Evolutionary conservation across 169 alveolate genomes (phyloP).

Genomic region (Cryptosporidium bovis): DNA sequence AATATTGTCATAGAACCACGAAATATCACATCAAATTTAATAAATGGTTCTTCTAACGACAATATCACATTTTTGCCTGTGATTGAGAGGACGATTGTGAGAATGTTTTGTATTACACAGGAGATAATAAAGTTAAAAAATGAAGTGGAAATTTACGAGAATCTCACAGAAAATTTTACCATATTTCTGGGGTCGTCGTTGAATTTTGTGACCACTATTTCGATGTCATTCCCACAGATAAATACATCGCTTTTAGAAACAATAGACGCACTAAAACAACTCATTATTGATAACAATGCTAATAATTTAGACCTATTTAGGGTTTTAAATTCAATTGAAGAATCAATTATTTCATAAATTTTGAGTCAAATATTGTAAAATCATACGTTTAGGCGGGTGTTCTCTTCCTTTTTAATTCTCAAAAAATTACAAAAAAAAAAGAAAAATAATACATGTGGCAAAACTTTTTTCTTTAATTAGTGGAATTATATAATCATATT

Average conservation of each 20-base stretch:
- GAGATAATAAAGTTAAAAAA: constrained; percentile 38
- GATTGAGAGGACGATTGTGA: constrained; percentile 54
- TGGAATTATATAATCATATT: background rate
- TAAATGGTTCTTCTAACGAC: background rate
- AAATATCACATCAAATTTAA: background rate
- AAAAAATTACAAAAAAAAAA: too few relatives aligned
- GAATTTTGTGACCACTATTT: constrained; percentile 11
- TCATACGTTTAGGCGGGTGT: too few relatives aligned
- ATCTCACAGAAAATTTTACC: constrained; percentile 13
- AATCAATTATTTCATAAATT: too few relatives aligned
- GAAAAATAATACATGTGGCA: too few relatives aligned
- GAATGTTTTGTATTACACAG: constrained; percentile 59
- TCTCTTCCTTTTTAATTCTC: too few relatives aligned
- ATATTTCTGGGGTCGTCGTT: constrained; percentile 22
- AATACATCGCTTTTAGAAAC: constrained; percentile 34
- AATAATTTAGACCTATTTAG: constrained; percentile 1
- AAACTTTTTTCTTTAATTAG: background rate
- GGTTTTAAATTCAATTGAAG: constrained; percentile 9
- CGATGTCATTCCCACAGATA: constrained; percentile 58
- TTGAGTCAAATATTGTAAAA: too few relatives aligned
- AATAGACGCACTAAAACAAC: constrained; percentile 23
- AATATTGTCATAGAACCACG: constrained; percentile 18
- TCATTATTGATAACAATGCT: background rate
- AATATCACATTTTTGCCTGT: constrained; percentile 49
- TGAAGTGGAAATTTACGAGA: background rate